phyloP scores from a whole-genome alignment of 306 rosid species.

The Morella rubra region DNA sequence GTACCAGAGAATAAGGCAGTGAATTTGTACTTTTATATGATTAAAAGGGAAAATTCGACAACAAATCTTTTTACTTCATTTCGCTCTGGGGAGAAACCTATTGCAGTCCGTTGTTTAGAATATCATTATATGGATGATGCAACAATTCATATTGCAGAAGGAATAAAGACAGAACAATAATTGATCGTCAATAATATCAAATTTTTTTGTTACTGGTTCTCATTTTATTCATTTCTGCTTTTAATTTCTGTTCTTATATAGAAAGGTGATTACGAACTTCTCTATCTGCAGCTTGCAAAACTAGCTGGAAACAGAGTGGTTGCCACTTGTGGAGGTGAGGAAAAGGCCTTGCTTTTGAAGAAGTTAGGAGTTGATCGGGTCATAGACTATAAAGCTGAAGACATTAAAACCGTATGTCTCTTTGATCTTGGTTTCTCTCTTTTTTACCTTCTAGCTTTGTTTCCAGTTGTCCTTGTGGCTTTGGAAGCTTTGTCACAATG shows the following conservation, averaged over 20 bases:
- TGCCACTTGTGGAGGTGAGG: slow-evolving; percentile 93
- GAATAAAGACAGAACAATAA: not conserved
- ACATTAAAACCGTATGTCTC: slow-evolving; percentile 68
- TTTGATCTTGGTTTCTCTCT: slow-evolving; percentile 16
- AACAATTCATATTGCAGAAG: not conserved
- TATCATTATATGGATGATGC: not conserved
- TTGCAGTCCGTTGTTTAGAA: not conserved
- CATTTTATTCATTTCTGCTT: not conserved
- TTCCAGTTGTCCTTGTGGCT: not conserved
- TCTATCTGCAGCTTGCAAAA: slow-evolving; percentile 77
- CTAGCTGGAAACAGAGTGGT: slow-evolving; percentile 84
- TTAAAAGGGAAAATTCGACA: not conserved
- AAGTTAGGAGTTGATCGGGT: slow-evolving; percentile 90
- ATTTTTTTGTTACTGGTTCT: slow-evolving; percentile 1
- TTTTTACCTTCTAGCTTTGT: not conserved
- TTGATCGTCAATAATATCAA: not conserved
- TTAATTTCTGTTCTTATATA: slow-evolving; percentile 5
- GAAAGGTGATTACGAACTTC: slow-evolving; percentile 18
- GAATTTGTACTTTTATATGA: not conserved
- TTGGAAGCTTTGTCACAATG: slow-evolving; percentile 6
- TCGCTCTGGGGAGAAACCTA: not conserved
- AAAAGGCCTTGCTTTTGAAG: slow-evolving; percentile 77
- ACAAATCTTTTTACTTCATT: not conserved
- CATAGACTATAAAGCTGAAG: slow-evolving; percentile 85
- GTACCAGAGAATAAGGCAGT: not conserved